phyloP scores from a whole-genome alignment of 768 basidiomycete genomes.

The Auriscalpium microsporum region DNA sequence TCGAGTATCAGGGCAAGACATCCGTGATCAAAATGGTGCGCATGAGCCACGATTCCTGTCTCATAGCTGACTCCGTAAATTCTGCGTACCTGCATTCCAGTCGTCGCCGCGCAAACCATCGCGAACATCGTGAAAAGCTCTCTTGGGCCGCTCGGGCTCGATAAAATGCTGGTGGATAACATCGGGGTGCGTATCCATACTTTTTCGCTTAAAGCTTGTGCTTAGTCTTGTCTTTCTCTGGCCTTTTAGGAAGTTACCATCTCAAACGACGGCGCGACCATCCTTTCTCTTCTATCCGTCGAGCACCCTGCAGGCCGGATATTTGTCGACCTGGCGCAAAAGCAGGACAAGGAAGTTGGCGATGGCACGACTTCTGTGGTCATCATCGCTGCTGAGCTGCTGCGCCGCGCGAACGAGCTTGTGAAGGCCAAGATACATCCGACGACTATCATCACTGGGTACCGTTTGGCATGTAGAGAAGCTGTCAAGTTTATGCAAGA shows the following conservation, averaged over 20 bases:
- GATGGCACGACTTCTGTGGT: constrained; percentile 99
- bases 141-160: constrained; percentile 87
- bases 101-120: constrained; percentile 91
- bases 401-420: constrained; percentile 94
- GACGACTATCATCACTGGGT: constrained; percentile 98
- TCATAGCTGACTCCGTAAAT: constrained; percentile 4
- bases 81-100: constrained; percentile 32
- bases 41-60: constrained; percentile 1
- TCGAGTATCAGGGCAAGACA: constrained; percentile 89
- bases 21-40: constrained; percentile 93
- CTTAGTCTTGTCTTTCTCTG: constrained; percentile 10
- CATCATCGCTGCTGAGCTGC: constrained; percentile 93
- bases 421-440: constrained; percentile 98
- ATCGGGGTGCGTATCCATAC: constrained; percentile 62
- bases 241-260: constrained; percentile 87
- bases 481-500: constrained; percentile 98
- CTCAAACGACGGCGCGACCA: constrained; percentile 99
- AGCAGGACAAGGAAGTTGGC: constrained; percentile 98
- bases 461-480: constrained; percentile 92
- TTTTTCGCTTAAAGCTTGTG: constrained; percentile 1
- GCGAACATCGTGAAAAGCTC: constrained; percentile 98
- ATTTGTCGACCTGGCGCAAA: constrained; percentile 96
- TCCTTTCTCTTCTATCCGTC: constrained; percentile 85
- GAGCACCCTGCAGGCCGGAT: constrained; percentile 97
- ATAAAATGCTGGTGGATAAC: constrained; percentile 97